Conservation (phyloP, 192 early-diverging fungal genomes). For the Fimicolochytrium jonesii region DNA sequence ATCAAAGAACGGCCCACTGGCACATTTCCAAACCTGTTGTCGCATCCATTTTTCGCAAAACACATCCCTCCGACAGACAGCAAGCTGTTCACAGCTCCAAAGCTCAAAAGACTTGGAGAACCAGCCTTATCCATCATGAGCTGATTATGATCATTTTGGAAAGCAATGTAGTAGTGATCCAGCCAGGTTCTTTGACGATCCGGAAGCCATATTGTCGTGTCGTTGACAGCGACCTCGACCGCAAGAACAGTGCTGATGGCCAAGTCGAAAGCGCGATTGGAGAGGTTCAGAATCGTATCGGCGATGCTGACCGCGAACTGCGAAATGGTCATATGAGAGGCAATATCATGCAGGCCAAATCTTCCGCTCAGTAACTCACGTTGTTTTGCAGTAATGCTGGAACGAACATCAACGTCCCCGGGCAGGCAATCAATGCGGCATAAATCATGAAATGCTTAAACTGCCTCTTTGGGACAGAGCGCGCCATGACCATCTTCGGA, state of each 20-base stretch:
- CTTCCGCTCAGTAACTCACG: no score
- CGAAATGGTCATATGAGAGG: not conserved
- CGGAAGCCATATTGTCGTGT: slow-evolving; percentile 5
- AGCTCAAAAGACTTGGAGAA: not conserved
- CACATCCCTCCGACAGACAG: slow-evolving; percentile 4
- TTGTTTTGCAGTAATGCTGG: slow-evolving; percentile 7
- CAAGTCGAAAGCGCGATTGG: not conserved
- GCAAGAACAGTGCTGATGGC: slow-evolving; percentile 1
- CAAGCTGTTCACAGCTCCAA: not conserved
- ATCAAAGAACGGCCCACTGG: not conserved
- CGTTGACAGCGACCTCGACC: slow-evolving; percentile 11
- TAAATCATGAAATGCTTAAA: not conserved
- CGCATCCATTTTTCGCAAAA: not conserved
- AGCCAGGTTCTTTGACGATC: slow-evolving; percentile 1
- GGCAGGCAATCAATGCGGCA: not conserved
- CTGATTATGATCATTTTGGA: not conserved
- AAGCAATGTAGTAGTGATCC: not conserved
- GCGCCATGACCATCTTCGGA: slow-evolving; percentile 1
- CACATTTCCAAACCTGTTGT: no score
- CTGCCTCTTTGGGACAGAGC: slow-evolving; percentile 4
- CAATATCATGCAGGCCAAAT: no score
- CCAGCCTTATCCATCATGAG: not conserved
- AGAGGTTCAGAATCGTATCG: slow-evolving; percentile 6
- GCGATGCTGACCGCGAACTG: slow-evolving; percentile 3
- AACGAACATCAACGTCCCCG: slow-evolving; percentile 11